Base-by-base conservation (phyloP, 2,329 filamentous ascomycete genomes). In the Aspergillus persii region DNA sequence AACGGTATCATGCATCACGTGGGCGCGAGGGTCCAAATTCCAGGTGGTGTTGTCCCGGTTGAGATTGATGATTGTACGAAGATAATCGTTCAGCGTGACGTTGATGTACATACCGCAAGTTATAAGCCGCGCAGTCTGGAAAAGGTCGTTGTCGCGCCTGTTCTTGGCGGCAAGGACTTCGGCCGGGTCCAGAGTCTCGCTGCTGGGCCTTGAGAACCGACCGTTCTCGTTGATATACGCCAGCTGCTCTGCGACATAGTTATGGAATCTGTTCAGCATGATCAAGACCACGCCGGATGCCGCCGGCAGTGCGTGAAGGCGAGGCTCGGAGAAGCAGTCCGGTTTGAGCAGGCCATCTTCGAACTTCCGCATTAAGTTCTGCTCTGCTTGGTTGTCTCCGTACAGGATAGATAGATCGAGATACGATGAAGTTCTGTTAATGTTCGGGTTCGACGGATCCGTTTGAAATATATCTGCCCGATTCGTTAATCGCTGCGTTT, bases 211-310 rank as follows among this genome's bases (percentile, higher is more conserved):
- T 0, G 82, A 84, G 75, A 96, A 97, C 23, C 90, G 85, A n/a
- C 86, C 87, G 50, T 86, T 85, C 68, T 97, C 93, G 68, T 97
- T 96, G 75, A 97, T 94, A n/a, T 83, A 78, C 0, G 90, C 90
- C 18, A 97, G 79, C 61, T 94, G 89, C 56, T 87, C 84, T 1
- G 90, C 92, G 0, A 92, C 86, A 64, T 95, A 84, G 76, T 98
- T 97, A 77, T 97, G 94, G 76, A 96, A 96, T 64, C 71, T 71
- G 66, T 76, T 78, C 55, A 92, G 88, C 89, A 92, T 91, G 73
- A 93, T 82, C 30, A 93, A 76, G 3, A 93, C 68, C 4, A 90
- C 86, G 57, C 86, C 83, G 4, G 90, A 88, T 11, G 89, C 89
- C 0, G 90, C 88, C 0, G 90, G 90, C 68, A 90, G 88, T 8